Conservation (phyloP, 2,329 filamentous ascomycete species). For the Trichoderma simmonsii region DNA sequence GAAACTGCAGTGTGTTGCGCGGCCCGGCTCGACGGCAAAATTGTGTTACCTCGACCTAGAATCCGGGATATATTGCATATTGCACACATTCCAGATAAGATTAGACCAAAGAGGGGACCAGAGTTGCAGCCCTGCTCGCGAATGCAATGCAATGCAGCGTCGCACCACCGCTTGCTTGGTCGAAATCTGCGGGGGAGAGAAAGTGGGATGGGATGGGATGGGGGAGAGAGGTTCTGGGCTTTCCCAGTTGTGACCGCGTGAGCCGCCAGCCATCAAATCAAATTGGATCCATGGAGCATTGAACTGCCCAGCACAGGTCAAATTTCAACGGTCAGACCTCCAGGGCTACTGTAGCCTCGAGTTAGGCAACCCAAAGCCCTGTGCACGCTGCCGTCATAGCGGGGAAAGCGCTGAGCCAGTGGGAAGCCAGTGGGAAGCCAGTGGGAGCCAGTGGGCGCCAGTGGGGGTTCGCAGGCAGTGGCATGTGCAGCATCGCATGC, state of each 20-base stretch:
- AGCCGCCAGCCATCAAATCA: not conserved
- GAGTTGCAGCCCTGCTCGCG: not conserved
- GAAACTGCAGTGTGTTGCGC: no score
- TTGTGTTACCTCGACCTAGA: no score
- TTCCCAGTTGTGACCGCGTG: not conserved
- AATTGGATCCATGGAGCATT: not conserved
- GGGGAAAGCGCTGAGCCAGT: not conserved
- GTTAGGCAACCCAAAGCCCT: not conserved
- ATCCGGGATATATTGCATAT: no score
- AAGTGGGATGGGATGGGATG: not conserved
- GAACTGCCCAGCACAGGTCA: no score
- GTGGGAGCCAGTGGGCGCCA: not conserved
- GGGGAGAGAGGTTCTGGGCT: not conserved
- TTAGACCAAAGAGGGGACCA: no score
- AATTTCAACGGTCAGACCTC: no score
- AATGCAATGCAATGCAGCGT: not conserved
- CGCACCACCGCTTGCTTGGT: not conserved
- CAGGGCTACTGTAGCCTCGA: not conserved
- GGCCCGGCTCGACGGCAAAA: no score
- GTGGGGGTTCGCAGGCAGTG: not conserved
- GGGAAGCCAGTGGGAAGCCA: not conserved
- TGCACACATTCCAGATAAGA: no score
- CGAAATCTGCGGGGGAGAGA: not conserved
- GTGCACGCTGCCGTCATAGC: not conserved
- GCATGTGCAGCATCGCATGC: slow-evolving; percentile 4